Conservation (phyloP, 306 rosid species). For the Ceratonia siliqua region DNA sequence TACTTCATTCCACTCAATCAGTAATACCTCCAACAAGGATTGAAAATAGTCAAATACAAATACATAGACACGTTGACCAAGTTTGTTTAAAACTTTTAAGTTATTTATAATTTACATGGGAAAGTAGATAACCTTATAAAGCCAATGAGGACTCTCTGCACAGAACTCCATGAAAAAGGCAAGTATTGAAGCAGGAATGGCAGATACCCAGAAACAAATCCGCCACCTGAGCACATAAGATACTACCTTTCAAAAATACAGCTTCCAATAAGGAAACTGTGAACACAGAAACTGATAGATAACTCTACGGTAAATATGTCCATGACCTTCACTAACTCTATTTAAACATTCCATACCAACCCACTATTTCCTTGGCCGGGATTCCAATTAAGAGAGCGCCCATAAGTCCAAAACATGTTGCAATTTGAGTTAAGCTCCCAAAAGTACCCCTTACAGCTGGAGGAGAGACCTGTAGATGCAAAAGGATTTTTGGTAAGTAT, state of each 20-base stretch:
- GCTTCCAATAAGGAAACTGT: conserved; percentile 2
- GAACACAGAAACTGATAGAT: conserved; percentile 18
- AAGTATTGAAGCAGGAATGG: conserved; percentile 65
- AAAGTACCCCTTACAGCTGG: conserved; percentile 74
- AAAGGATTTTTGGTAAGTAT: conserved; percentile 11
- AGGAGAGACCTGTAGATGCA: conserved; percentile 69
- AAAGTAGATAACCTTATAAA: conserved; percentile 63
- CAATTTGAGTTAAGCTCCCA: conserved; percentile 81
- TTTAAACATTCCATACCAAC: conserved; percentile 63
- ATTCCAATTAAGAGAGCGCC: conserved; percentile 68
- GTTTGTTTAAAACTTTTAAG: not conserved
- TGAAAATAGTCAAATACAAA: conserved; percentile 26
- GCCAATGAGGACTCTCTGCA: conserved; percentile 91
- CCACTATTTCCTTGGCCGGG: conserved; percentile 70
- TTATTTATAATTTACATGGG: conserved; percentile 28
- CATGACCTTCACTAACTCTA: conserved; percentile 13
- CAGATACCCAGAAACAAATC: conserved; percentile 80
- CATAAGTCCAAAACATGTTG: conserved; percentile 86
- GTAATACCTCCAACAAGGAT: conserved; percentile 19
- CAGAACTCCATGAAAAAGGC: conserved; percentile 81
- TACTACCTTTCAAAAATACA: conserved; percentile 9
- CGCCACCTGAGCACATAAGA: conserved; percentile 72
- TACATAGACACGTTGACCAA: conserved; percentile 26
- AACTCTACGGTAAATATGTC: not conserved
- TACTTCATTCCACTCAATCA: conserved; percentile 17